Base-by-base conservation (phyloP, 768 basidiomycete species). In the Erythrobasidium yunnanense region DNA sequence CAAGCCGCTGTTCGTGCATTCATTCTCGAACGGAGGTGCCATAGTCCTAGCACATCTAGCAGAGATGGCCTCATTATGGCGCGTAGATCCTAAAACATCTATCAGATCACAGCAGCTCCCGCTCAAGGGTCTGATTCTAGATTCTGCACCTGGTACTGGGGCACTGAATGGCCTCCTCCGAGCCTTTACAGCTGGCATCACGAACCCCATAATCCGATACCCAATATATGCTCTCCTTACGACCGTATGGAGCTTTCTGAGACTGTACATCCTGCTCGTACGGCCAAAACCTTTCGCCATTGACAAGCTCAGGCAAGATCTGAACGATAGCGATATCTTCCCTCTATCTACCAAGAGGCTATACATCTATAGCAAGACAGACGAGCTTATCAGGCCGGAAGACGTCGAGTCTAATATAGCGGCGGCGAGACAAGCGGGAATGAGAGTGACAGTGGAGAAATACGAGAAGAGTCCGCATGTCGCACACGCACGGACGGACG, bases 401-500 rank as follows among this genome's bases (percentile, higher is more conserved):
- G 60, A 63, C n/a, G 60, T 63, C 13, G 60, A 63, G 32, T 22
- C 20, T 18, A 25, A 63, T 25, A 63, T 63, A 11, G 60, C 45
- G 20, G 46, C 27, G 11, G 60, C 60, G 30, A 49, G 32, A 22
- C 42, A 20, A 7, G 60, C 47, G n/a, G 47, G 33, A 22, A 29
- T 63, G 5, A 5, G 34, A n/a, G 49, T 63, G 8, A 51, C 6
- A 25, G 32, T 23, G 4, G 45, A 51, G 25, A 29, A 23, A 6
- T 63, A 63, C 47, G 60, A 63, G n/a, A 63, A 51, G 23, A 63
- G 60, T 51, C 46, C 60, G 35, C 60, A 63, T 38, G 60, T 63
- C 22, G 29, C 60, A 33, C 60, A 63, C 49, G 60, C 7, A 11
- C 47, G 60, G 13, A 32, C 46, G 15, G 49, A 63, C 38, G 60